A percentile compares a stretch with the other conserved stretches of the same genome.
These are phyloP conservation scores for Scytalidium sp. DNA, from an alignment of 2,329 filamentous ascomycete genomes.

Conservation along the genomic window DNA sequence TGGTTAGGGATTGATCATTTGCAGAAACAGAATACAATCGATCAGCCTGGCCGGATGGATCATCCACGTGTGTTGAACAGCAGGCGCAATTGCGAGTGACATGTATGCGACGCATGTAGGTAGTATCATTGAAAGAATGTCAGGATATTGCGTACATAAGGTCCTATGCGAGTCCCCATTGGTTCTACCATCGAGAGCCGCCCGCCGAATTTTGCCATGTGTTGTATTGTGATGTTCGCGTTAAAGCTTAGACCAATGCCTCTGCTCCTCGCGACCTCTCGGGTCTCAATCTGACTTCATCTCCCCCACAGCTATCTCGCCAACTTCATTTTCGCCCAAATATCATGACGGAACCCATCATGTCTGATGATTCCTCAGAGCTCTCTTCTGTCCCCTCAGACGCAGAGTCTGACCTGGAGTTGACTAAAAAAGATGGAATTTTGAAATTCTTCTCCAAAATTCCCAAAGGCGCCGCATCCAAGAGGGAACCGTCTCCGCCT, in stretches of 20 bases:
- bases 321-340: not conserved
- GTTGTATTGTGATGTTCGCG: not conserved
- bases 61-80: too few relatives aligned
- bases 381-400: constrained; percentile 58
- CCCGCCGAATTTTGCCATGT: not conserved
- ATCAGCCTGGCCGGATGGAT: too few relatives aligned
- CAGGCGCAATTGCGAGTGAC: too few relatives aligned
- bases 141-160: not conserved
- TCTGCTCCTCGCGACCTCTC: not conserved
- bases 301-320: not conserved
- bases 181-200: not conserved
- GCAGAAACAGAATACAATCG: too few relatives aligned
- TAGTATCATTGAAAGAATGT: not conserved
- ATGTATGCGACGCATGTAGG: too few relatives aligned
- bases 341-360: constrained; percentile 14
- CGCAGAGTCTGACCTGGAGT: constrained; percentile 47
- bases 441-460: constrained; percentile 64
- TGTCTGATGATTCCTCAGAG: constrained; percentile 58
- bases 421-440: constrained; percentile 54
- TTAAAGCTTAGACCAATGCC: not conserved
- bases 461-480: constrained; percentile 40
- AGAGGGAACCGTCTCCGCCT: constrained; percentile 58
- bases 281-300: not conserved
- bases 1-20: too few relatives aligned
- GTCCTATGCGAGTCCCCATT: not conserved